Evolutionary conservation across 805 yeast species (phyloP), one percentile per base, ranked within the genome.

Genomic region (Nakazawaea populi): DNA sequence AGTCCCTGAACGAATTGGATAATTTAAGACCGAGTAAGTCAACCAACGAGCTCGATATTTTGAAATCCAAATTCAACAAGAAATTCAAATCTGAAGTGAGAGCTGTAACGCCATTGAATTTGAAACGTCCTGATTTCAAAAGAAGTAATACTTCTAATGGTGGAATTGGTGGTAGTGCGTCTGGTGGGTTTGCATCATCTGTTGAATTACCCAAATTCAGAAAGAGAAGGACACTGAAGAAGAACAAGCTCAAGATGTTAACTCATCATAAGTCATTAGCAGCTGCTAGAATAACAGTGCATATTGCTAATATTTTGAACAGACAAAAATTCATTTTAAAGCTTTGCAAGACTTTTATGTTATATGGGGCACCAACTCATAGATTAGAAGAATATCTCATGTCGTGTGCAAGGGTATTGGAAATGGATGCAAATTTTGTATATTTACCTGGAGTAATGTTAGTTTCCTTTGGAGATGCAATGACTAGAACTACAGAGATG

Each of bases 391-490:
- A 88, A 57, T 88, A 87, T 62, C 76, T 89, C 83, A 76, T 81
- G 29, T 85, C 85, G 87, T 87, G 95, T 1, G 80, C 91, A 14
- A 74, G 94, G 52, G 92, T 88, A 4, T 71, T 88, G 50, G 95
- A 87, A 60, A 85, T 89, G 48, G 95, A 89, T 61, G 92, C 89
- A 1, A 95, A 87, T 60, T 87, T 85, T 56, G 73, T 89, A 47
- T 88, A 88, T 63, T 74, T 88, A 52, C 96, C 96, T 1, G 95
- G 95, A 1, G 85, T 92, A 63, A 88, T 89, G 94, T 79, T 89
- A 53, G 78, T 85, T 9, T 83, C 94, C 0, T 88, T 88, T 64
- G 95, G 92, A 63, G 96, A 88, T 63, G 85, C 87, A 4, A 80
- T 91, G 0, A 88, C 96, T 1, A 87, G 91, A 69, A 88, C 96